Conservation (phyloP, 78 protist genomes). For the Dictyostelium brefeldianum region DNA sequence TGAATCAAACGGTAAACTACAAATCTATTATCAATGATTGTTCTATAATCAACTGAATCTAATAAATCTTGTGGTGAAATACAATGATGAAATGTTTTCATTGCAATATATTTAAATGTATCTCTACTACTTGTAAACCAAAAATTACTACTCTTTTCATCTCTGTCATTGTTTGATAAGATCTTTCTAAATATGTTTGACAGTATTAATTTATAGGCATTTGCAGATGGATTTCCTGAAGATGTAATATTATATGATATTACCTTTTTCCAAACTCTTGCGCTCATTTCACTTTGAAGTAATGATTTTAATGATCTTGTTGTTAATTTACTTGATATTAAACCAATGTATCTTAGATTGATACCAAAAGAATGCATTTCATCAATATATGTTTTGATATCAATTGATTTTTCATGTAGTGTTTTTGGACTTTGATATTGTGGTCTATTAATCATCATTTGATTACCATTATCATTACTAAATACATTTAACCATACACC, state of each 20-base stretch:
- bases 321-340: not conserved
- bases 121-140: not conserved
- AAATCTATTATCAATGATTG: not conserved
- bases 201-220: not conserved
- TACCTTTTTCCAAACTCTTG: constrained; percentile 45
- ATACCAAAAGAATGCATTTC: constrained; percentile 33
- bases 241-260: not conserved
- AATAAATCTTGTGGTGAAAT: not conserved
- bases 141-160: not conserved
- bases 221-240: not conserved
- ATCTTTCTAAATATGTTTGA: not conserved
- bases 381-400: not conserved
- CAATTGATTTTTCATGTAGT: not conserved
- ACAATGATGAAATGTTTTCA: constrained; percentile 11
- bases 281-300: constrained; percentile 30
- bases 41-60: not conserved
- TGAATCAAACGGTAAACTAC: not conserved
- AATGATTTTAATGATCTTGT: not conserved
- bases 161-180: not conserved
- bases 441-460: not conserved
- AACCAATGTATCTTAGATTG: constrained; percentile 57
- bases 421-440: not conserved
- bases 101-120: constrained; percentile 16
- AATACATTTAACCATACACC: not conserved
- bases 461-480: not conserved